Conservation (phyloP, 179 eudicot genomes). For the Heliamphora pulchella region DNA sequence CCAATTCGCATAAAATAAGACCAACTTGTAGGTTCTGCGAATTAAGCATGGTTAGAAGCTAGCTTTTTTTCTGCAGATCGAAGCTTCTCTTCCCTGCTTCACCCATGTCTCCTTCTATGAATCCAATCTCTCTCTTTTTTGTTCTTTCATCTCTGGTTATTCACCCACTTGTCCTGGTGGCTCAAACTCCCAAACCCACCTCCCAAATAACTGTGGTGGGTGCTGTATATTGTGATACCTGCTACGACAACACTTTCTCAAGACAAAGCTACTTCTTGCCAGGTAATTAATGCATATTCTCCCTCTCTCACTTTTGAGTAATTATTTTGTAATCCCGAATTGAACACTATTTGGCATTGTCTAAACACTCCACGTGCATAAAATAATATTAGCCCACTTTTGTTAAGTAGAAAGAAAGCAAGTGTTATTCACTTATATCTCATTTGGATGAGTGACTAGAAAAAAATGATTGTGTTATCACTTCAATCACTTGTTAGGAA, state of each 20-base stretch:
- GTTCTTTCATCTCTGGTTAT: slow-evolving; percentile 25
- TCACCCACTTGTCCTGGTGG: slow-evolving; percentile 17
- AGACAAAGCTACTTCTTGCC: slow-evolving; percentile 59
- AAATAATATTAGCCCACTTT: too few relatives aligned
- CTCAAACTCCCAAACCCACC: slow-evolving; percentile 24
- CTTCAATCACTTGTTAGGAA: too few relatives aligned
- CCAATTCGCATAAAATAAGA: slow-evolving; percentile 1
- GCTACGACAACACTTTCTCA: slow-evolving; percentile 43
- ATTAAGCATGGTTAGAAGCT: slow-evolving; percentile 8
- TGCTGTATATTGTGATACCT: slow-evolving; percentile 62
- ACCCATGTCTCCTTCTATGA: slow-evolving; percentile 27
- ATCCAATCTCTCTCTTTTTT: slow-evolving; percentile 26
- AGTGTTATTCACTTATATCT: too few relatives aligned
- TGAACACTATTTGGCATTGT: neutral
- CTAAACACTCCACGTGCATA: too few relatives aligned
- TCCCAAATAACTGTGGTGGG: slow-evolving; percentile 55
- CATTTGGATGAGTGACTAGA: too few relatives aligned
- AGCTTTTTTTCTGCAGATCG: slow-evolving; percentile 12
- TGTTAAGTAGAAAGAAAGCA: too few relatives aligned
- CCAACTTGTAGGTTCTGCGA: too few relatives aligned
- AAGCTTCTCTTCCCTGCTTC: slow-evolving; percentile 24
- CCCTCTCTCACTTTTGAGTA: too few relatives aligned
- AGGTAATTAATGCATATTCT: too few relatives aligned
- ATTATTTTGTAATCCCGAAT: too few relatives aligned
- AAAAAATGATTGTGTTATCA: too few relatives aligned